phyloP scores from a whole-genome alignment of 176 grass and related monocot species.

The Musa beccarii region DNA sequence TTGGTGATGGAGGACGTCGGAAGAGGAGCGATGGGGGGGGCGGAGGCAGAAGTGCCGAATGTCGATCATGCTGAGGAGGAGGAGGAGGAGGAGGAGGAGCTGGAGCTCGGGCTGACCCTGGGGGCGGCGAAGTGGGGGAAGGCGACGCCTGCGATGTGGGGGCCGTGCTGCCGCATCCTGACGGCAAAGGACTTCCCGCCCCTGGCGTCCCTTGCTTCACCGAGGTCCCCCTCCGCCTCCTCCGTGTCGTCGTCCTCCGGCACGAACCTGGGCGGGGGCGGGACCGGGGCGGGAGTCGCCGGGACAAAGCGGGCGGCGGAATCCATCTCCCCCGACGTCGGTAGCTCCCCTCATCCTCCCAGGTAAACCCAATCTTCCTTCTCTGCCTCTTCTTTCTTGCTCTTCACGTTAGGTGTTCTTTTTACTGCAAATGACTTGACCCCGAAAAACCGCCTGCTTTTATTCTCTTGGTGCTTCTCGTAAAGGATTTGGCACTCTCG shows the following conservation, averaged over 20 bases:
- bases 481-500: neutral
- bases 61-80: neutral
- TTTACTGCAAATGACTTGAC: neutral
- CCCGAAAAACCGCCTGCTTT: neutral
- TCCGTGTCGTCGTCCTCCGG: conserved; percentile 20
- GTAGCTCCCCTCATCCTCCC: conserved; percentile 19
- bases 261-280: neutral
- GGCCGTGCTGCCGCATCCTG: conserved; percentile 10
- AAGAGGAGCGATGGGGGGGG: conserved; percentile 9
- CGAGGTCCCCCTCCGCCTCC: conserved; percentile 13
- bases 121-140: conserved; percentile 19
- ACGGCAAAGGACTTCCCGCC: conserved; percentile 12
- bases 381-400: neutral
- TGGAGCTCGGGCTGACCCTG: conserved; percentile 36
- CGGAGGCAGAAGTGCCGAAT: conserved; percentile 3
- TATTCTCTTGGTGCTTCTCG: neutral
- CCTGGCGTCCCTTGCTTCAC: conserved; percentile 1
- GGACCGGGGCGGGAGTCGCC: neutral
- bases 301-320: conserved; percentile 9
- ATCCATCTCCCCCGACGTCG: conserved; percentile 21
- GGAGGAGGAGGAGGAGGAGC: conserved; percentile 6
- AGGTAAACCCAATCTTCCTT: conserved; percentile 8
- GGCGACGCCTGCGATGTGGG: neutral
- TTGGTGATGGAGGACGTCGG: neutral
- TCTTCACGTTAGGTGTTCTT: neutral